phyloP scores from a whole-genome alignment of 768 basidiomycete species.

The Rhizopogon rudus region DNA sequence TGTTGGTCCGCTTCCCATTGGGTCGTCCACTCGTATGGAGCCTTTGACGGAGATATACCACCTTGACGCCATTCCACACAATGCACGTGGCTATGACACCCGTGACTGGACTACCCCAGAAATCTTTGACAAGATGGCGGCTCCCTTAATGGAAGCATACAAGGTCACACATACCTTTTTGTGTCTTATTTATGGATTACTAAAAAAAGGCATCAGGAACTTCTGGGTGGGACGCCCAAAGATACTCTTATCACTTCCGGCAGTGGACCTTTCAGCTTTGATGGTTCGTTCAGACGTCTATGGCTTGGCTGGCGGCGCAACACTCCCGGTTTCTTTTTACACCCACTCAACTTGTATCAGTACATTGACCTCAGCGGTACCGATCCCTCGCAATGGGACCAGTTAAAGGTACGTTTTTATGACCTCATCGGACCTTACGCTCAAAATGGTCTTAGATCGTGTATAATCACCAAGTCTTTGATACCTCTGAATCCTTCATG shows the following conservation, averaged over 20 bases:
- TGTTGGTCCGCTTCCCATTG: constrained; percentile 53
- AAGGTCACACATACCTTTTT: constrained; percentile 25
- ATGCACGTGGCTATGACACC: constrained; percentile 38
- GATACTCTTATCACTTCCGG: constrained; percentile 46
- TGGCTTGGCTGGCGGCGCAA: constrained; percentile 51
- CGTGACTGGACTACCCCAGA: constrained; percentile 17
- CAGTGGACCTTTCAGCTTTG: constrained; percentile 51
- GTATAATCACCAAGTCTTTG: constrained; percentile 57
- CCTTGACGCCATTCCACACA: constrained; percentile 46
- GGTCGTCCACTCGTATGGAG: constrained; percentile 33
- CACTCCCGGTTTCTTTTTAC: constrained; percentile 46
- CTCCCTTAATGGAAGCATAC: constrained; percentile 35
- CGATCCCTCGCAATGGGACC: constrained; percentile 45
- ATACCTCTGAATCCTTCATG: constrained; percentile 42
- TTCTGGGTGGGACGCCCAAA: constrained; percentile 43
- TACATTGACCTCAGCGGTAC: constrained; percentile 55
- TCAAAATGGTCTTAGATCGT: constrained; percentile 33
- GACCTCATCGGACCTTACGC: not conserved
- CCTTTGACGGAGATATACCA: constrained; percentile 49
- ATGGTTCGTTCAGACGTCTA: constrained; percentile 52
- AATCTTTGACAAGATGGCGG: constrained; percentile 29
- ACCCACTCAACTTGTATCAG: constrained; percentile 49
- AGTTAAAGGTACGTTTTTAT: constrained; percentile 37
- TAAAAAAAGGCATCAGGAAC: constrained; percentile 29
- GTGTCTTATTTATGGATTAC: not conserved